Percentiles rank a stretch among this genome's conserved stretches.
Conservation (phyloP, 345 rosid genomes). For the Streptanthus diversifolius region DNA sequence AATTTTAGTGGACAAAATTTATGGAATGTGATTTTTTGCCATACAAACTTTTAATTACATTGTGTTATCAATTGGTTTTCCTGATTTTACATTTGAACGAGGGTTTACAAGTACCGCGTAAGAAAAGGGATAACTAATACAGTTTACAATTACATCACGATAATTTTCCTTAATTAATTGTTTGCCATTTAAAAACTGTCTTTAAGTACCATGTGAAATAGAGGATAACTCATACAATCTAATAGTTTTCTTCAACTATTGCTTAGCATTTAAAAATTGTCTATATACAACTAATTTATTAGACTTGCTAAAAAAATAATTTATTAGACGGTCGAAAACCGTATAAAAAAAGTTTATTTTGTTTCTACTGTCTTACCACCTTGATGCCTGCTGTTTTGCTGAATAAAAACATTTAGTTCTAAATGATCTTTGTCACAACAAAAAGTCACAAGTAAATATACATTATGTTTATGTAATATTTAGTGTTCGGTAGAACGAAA, state of each 20-base stretch:
- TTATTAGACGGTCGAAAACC: background rate
- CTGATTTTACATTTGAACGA: background rate
- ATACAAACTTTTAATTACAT: background rate
- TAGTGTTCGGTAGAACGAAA: constrained; percentile 15
- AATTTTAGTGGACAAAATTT: background rate
- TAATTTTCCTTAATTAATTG: too few relatives aligned
- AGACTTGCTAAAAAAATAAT: background rate
- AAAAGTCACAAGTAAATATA: background rate
- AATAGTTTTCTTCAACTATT: too few relatives aligned
- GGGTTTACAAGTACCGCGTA: background rate
- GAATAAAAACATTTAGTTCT: constrained; percentile 4
- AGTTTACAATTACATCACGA: too few relatives aligned
- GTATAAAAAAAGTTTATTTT: background rate
- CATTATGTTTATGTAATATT: background rate
- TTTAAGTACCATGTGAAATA: too few relatives aligned
- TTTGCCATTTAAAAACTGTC: too few relatives aligned
- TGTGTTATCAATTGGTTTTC: background rate
- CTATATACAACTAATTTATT: background rate
- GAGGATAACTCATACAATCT: too few relatives aligned
- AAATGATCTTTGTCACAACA: constrained; percentile 17
- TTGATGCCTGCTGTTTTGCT: constrained; percentile 12
- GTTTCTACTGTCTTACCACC: background rate
- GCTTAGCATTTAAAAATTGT: background rate
- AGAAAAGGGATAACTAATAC: background rate
- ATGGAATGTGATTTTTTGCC: background rate